phyloP scores from a whole-genome alignment of 2,329 filamentous ascomycete genomes.

The Teratosphaeria nubilosa region DNA sequence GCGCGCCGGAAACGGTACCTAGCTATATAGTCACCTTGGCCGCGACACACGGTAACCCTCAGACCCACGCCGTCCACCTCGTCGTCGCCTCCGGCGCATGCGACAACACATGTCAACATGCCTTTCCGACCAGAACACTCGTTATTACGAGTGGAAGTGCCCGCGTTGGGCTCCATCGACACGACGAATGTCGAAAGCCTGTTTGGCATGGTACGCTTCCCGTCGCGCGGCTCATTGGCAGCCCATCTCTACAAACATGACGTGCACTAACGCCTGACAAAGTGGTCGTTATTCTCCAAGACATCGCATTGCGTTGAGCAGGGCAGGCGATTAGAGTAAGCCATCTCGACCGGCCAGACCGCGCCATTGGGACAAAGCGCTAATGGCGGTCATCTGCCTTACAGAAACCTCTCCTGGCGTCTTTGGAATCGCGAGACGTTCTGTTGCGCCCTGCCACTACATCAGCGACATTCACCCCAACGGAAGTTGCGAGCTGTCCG shows the following conservation, averaged over 20 bases:
- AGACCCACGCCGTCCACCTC: background rate
- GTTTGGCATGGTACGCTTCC: conserved; percentile 61
- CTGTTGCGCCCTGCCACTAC: conserved; percentile 52
- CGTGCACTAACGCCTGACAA: conserved; percentile 1
- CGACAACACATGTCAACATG: conserved; percentile 44
- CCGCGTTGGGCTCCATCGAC: conserved; percentile 89
- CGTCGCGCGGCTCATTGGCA: background rate
- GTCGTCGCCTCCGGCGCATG: background rate
- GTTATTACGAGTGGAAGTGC: conserved; percentile 83
- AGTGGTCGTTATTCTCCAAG: conserved; percentile 70
- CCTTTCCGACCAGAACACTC: conserved; percentile 73
- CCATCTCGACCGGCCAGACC: background rate
- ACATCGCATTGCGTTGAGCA: conserved; percentile 91
- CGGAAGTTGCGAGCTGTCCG: conserved; percentile 25
- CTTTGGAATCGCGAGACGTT: conserved; percentile 91
- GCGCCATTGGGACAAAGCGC: background rate
- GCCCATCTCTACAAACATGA: conserved; percentile 15
- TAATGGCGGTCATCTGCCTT: background rate
- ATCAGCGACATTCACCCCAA: conserved; percentile 29
- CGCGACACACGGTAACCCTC: background rate
- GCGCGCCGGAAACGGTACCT: background rate
- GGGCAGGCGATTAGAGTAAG: conserved; percentile 67
- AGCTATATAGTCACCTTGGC: background rate
- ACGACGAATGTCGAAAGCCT: conserved; percentile 86
- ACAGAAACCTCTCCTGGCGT: conserved; percentile 76